Base-by-base conservation (phyloP, 2,329 filamentous ascomycete species). In the Tolypocladium guangdongense region DNA sequence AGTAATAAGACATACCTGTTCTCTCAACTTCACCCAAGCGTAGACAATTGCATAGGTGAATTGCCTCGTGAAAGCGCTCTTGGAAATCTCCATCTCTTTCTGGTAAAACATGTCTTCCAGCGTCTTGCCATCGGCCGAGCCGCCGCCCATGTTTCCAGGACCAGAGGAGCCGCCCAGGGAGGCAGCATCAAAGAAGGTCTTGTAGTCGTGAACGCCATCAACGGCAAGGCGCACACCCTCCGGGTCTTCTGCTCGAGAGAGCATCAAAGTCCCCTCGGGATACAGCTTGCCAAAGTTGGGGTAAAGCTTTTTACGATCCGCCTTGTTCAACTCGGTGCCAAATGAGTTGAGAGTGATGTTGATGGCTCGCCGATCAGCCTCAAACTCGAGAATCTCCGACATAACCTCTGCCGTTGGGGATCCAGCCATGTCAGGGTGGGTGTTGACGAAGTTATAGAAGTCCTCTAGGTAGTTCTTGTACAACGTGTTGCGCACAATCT, bases 381-480 rank as follows among this genome's bases (percentile, higher is more conserved):
- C 93, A 63, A 99, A 99, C 67, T 96, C 88, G 49, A 99, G 77
- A 51, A 96, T 88, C 73, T 97, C 92, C 8, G 86, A 84, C 93
- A 99, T 99, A 68, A 96, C 84, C 64, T 96, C 90, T 45, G 90
- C 80, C 0, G 93, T 99, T 1, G 93, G 90, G 7, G 91, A 95
- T 38, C 90, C 88, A 38, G 81, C 78, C 73, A 97, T 87, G 43
- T 95, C 92, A 0, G 90, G 78, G 65, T 96, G 82, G 11, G 85
- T 87, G 73, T 92, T 96, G 72, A 97, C 87, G 69, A 96, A 99
- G 59, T 87, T 81, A 75, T 97, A 83, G 71, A 99, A 99, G 68
- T 97, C 93, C 69, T 99, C 93, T 8, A 99, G 81, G 68, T 99
- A 99, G 77, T 97, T 97, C 81, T 99, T 99, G 79, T 97, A 99